Evolutionary conservation across 768 basidiomycete species (phyloP).

Genomic region (Harrya chromipes): DNA sequence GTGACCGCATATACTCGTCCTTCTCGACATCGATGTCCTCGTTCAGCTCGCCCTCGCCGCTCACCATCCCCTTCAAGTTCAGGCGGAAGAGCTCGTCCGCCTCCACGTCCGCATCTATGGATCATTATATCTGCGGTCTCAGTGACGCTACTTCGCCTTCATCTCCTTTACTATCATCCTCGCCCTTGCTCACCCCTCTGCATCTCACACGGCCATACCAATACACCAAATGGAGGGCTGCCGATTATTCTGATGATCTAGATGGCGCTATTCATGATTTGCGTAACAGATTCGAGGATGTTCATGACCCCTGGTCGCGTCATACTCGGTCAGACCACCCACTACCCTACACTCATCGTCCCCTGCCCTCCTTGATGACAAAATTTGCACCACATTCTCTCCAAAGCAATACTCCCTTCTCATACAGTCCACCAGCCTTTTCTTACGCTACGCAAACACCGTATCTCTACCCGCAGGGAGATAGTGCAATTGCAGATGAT

Average conservation of each 20-base stretch:
- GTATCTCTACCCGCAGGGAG: slow-evolving; percentile 7
- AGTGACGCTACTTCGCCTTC: slow-evolving; percentile 8
- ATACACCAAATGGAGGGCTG: slow-evolving; percentile 3
- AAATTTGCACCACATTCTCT: slow-evolving; percentile 10
- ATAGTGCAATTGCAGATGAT: slow-evolving; percentile 19
- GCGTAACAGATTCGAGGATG: not conserved
- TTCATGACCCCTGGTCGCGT: slow-evolving; percentile 2
- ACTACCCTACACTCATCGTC: not conserved
- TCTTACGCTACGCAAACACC: not conserved
- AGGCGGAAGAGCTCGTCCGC: slow-evolving; percentile 25
- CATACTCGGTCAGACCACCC: not conserved
- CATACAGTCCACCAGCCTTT: slow-evolving; percentile 3
- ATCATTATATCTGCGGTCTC: not conserved
- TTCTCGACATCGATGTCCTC: slow-evolving; percentile 29
- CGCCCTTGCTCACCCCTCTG: slow-evolving; percentile 16
- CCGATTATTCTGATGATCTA: slow-evolving; percentile 1
- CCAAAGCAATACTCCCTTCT: not conserved
- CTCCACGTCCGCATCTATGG: slow-evolving; percentile 8
- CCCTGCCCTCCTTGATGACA: slow-evolving; percentile 20
- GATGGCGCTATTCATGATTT: not conserved
- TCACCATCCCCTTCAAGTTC: slow-evolving; percentile 16
- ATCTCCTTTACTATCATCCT: slow-evolving; percentile 22
- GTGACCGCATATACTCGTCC: slow-evolving; percentile 31
- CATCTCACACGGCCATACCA: slow-evolving; percentile 5
- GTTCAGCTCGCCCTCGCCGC: slow-evolving; percentile 6